Base-by-base conservation (phyloP, 2,329 filamentous ascomycete species). In the Calonectria crousiana region DNA sequence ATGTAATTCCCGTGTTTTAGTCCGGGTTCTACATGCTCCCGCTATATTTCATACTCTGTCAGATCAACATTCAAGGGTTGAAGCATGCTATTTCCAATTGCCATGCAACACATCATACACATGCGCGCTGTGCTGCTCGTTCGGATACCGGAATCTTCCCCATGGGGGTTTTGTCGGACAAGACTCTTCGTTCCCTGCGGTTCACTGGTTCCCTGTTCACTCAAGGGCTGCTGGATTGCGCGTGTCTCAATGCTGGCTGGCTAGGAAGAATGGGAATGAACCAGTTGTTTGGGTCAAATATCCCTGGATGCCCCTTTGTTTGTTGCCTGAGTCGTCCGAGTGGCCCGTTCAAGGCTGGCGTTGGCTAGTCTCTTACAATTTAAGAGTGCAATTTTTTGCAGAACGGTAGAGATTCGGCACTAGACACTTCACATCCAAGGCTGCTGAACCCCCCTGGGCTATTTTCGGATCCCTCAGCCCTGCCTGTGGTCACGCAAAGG, bases 401-500 rank as follows among this genome's bases (percentile, higher is more conserved):
- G 10, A 47, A 47, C 44, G n/a, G 44, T 13, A 11, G 44, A 47
- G 20, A 13, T 23, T 47, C 3, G 44, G 20, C 44, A 47, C 44
- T 23, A 47, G 44, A 47, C 2, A n/a, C 44, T 47, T 23, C 44
- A 47, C 8, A 3, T 23, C 3, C 20, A 47, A 47, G 44, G 44
- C 44, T 47, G 44, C 44, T 47, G 44, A 47, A 47, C 23, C 44
- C 44, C 44, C 44, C 44, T 47, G 44, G n/a, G 9, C 44, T 58
- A 60, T 60, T 60, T 60, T 60, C 34, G 56, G 56, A 60, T 26
- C 10, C 36, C 53, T 38, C 34, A 60, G 56, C 56, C 56, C n/a
- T 60, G 23, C 18, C 36, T 14, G 34, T 18, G 56, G n/a, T 34
- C 8, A 28, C 18, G 52, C 52, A 32, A 16, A 62, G 56, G 56